These are phyloP conservation scores for Brassica cretica DNA, from an alignment of 345 rosid genomes.

Conservation along the genomic window DNA sequence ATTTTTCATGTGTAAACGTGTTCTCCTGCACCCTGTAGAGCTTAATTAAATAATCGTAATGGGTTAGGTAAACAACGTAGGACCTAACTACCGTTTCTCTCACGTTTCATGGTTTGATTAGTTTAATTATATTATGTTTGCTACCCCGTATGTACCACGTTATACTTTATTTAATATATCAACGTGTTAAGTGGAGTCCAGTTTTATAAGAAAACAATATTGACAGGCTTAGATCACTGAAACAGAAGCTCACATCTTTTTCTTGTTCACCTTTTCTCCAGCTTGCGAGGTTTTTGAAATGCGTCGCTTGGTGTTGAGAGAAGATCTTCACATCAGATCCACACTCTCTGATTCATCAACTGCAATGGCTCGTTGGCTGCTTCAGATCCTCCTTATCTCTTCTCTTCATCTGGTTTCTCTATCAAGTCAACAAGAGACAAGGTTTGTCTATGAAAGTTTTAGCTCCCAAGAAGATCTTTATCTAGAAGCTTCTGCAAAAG, in stretches of 20 bases:
- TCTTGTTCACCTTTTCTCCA: not conserved
- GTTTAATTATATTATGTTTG: not conserved
- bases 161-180: not conserved
- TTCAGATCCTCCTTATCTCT: not conserved
- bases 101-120: not conserved
- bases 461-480: not conserved
- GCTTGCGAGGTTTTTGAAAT: not conserved
- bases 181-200: not conserved
- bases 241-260: not conserved
- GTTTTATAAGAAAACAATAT: not conserved
- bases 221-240: not conserved
- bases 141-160: not conserved
- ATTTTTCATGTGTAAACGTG: not conserved
- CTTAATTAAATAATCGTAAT: not conserved
- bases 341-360: not conserved
- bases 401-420: not conserved
- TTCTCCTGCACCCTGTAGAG: not conserved
- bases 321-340: not conserved
- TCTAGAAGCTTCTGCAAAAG: not conserved
- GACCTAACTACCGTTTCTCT: not conserved
- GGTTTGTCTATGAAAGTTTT: not conserved
- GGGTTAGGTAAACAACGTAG: not conserved
- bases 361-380: not conserved
- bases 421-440: conserved; percentile 1
- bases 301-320: not conserved